Evolutionary conservation across 2,329 filamentous ascomycete genomes (phyloP).

Genomic region (Metarhizium brunneum): DNA sequence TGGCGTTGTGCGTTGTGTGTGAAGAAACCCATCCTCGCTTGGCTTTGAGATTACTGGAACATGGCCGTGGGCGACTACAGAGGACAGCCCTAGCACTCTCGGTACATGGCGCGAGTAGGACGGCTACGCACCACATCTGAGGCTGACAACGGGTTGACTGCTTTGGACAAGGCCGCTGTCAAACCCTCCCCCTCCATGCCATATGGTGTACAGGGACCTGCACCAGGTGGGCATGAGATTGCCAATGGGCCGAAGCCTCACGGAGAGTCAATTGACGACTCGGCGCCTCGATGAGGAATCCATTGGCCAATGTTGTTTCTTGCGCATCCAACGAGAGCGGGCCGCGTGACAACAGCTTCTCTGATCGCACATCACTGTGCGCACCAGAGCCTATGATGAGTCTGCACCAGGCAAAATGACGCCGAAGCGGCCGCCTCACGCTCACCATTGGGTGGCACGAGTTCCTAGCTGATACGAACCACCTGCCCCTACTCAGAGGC

Average conservation of each 20-base stretch:
- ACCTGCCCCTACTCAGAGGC: background rate
- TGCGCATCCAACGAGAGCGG: constrained; percentile 1
- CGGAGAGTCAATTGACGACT: background rate
- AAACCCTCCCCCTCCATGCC: too few species aligned
- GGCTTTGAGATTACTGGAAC: background rate
- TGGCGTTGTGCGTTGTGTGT: background rate
- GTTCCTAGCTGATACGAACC: background rate
- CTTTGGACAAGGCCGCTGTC: too few species aligned
- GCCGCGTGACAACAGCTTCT: constrained; percentile 1
- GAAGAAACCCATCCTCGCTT: background rate
- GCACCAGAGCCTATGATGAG: background rate
- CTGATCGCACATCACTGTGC: background rate
- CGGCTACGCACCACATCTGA: background rate
- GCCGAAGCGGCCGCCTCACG: background rate
- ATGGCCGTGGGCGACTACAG: background rate
- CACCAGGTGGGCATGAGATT: background rate
- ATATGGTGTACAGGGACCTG: background rate
- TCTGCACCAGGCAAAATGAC: background rate
- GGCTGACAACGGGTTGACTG: too few species aligned
- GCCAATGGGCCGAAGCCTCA: background rate
- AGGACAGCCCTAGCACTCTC: background rate
- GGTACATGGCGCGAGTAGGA: background rate
- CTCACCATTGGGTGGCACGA: background rate
- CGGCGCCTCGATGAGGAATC: background rate
- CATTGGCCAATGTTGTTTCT: constrained; percentile 3